Percentiles rank a stretch among this genome's conserved stretches.
phyloP scores from a whole-genome alignment of 1,284 basidiomycete species.

The Phaffia rhodozyma region DNA sequence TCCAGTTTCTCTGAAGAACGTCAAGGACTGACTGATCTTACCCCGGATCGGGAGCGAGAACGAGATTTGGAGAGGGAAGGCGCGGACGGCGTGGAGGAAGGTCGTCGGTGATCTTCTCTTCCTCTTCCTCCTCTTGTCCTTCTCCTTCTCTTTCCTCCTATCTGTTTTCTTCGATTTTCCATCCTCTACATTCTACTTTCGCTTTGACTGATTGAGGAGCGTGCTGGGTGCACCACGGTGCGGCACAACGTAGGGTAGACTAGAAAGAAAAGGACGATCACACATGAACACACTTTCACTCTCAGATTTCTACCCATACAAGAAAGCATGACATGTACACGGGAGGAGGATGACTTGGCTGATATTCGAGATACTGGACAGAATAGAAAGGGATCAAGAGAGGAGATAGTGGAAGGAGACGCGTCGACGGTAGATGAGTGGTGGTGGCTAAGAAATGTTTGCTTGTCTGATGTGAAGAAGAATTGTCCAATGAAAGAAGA shows the following conservation, averaged over 20 bases:
- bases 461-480: neutral
- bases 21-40: too few species aligned
- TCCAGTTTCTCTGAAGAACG: too few species aligned
- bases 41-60: neutral
- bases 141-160: neutral
- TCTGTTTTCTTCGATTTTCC: neutral
- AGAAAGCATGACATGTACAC: neutral
- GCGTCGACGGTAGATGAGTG: neutral
- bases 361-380: neutral
- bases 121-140: neutral
- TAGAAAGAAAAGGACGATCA: slow-evolving; percentile 4
- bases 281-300: too few species aligned
- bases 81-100: neutral
- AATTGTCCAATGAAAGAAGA: neutral
- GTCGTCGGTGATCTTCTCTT: neutral
- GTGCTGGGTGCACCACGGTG: neutral
- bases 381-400: neutral
- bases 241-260: slow-evolving; percentile 6
- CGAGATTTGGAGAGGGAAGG: neutral
- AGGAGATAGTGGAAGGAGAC: neutral
- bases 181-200: neutral
- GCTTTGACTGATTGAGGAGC: neutral
- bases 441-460: neutral
- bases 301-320: neutral
- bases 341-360: neutral